phyloP scores from a whole-genome alignment of 179 eudicot genomes.

The Spergularia azorica region DNA sequence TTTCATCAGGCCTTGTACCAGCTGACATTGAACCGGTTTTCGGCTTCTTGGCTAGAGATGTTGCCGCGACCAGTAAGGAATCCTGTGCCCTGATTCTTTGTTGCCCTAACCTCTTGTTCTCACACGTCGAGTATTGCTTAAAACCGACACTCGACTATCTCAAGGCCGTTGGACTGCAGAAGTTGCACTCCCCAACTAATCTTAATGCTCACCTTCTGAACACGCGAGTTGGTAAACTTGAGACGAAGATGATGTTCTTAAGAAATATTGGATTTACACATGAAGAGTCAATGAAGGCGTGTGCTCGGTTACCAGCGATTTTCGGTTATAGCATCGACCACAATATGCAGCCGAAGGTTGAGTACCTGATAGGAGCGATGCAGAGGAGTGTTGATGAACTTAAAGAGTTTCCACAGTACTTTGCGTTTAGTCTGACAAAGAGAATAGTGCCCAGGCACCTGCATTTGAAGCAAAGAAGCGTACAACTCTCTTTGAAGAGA shows the following conservation, averaged over 20 bases:
- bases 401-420: conserved; percentile 61
- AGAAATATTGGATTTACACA: conserved; percentile 34
- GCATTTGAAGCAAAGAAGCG: conserved; percentile 48
- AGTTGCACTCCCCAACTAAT: conserved; percentile 41
- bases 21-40: conserved; percentile 43
- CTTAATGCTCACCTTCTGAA: conserved; percentile 61
- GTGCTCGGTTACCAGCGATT: conserved; percentile 55
- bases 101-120: conserved; percentile 45
- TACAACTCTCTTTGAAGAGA: conserved; percentile 41
- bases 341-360: conserved; percentile 55
- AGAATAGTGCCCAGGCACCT: conserved; percentile 56
- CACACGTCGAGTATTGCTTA: conserved; percentile 46
- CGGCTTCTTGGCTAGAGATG: conserved; percentile 40
- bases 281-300: conserved; percentile 41
- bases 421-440: conserved; percentile 52
- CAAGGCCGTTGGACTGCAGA: conserved; percentile 33
- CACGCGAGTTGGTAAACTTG: conserved; percentile 42
- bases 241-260: conserved; percentile 48
- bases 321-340: conserved; percentile 54
- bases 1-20: conserved; percentile 41
- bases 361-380: conserved; percentile 52
- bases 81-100: conserved; percentile 39
- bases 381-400: conserved; percentile 47
- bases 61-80: conserved; percentile 40
- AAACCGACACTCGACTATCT: conserved; percentile 52